Conservation (phyloP, 2,329 filamentous ascomycete genomes). For the Pseudogymnoascus sp. region DNA sequence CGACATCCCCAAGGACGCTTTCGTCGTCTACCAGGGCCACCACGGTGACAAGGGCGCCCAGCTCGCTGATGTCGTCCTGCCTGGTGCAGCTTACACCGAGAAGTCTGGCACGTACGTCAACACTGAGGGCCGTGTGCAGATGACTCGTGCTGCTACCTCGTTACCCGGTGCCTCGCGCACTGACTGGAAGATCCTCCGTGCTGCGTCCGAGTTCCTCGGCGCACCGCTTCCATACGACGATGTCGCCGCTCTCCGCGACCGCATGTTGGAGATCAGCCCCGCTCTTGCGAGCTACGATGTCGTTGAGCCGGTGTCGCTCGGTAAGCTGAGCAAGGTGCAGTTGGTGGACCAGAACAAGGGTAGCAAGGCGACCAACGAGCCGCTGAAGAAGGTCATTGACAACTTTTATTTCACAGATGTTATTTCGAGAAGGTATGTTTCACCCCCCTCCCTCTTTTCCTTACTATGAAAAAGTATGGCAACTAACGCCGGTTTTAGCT, state of each 20-base stretch:
- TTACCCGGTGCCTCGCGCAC: slow-evolving; percentile 83
- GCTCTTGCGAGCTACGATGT: slow-evolving; percentile 84
- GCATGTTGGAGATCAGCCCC: slow-evolving; percentile 92
- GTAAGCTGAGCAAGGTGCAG: slow-evolving; percentile 80
- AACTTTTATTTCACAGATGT: slow-evolving; percentile 98
- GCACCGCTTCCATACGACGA: slow-evolving; percentile 87
- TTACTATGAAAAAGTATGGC: slow-evolving; percentile 9
- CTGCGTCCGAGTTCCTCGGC: slow-evolving; percentile 82
- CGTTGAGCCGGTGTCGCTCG: slow-evolving; percentile 70
- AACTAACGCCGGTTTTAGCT: slow-evolving; percentile 43
- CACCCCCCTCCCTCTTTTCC: neutral
- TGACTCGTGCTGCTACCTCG: slow-evolving; percentile 81
- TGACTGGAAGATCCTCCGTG: slow-evolving; percentile 98
- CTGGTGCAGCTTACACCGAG: slow-evolving; percentile 92
- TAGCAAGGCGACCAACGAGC: slow-evolving; percentile 57
- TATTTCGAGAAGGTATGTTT: slow-evolving; percentile 81
- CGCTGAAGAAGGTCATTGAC: slow-evolving; percentile 78
- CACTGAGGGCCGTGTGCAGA: slow-evolving; percentile 92
- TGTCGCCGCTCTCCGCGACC: slow-evolving; percentile 76
- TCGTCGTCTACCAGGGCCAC: slow-evolving; percentile 96
- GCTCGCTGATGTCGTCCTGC: slow-evolving; percentile 86
- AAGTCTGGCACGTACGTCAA: slow-evolving; percentile 95
- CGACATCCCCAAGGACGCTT: slow-evolving; percentile 91
- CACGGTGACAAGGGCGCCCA: slow-evolving; percentile 91
- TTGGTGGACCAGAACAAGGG: slow-evolving; percentile 96